Percentiles rank a stretch among this genome's conserved stretches.
Evolutionary conservation across 1,284 basidiomycete genomes (phyloP).

Genomic region (Apiotrichum gracile): DNA sequence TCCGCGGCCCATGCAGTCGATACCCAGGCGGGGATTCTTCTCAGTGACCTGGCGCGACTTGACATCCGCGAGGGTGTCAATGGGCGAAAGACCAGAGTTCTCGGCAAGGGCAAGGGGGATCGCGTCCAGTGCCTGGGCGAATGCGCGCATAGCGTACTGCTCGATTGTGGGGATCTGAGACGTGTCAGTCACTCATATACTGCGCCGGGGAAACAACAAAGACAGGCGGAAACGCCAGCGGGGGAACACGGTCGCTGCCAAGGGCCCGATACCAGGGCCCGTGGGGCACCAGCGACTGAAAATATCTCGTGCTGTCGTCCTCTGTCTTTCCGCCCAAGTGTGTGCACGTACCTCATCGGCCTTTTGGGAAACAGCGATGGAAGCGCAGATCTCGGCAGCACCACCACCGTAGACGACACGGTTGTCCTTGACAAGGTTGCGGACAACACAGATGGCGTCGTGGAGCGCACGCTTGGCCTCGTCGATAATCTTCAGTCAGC

Average conservation of each 20-base stretch:
- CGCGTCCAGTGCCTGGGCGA: conserved; percentile 86
- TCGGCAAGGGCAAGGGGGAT: conserved; percentile 93
- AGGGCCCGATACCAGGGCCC: neutral
- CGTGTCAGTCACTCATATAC: neutral
- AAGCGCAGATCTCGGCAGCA: conserved; percentile 92
- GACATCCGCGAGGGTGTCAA: conserved; percentile 90
- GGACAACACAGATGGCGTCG: conserved; percentile 94
- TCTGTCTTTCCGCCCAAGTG: neutral
- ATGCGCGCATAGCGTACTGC: conserved; percentile 99
- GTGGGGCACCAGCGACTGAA: neutral
- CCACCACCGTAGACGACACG: conserved; percentile 97
- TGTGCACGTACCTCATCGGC: conserved; percentile 70
- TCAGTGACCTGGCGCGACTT: conserved; percentile 91
- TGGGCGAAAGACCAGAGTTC: conserved; percentile 93
- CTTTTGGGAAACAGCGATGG: conserved; percentile 85
- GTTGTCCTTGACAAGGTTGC: conserved; percentile 91
- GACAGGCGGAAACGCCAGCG: neutral
- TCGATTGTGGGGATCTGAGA: conserved; percentile 81
- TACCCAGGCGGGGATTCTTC: conserved; percentile 75
- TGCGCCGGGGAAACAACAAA: neutral
- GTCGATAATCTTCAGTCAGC: conserved; percentile 73
- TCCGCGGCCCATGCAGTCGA: conserved; percentile 83
- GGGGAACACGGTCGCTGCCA: neutral
- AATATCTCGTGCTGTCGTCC: neutral
- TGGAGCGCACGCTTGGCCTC: conserved; percentile 97